These are phyloP conservation scores for Coemansia sp. DNA, from an alignment of 192 early-diverging fungal species.

Conservation along the genomic window DNA sequence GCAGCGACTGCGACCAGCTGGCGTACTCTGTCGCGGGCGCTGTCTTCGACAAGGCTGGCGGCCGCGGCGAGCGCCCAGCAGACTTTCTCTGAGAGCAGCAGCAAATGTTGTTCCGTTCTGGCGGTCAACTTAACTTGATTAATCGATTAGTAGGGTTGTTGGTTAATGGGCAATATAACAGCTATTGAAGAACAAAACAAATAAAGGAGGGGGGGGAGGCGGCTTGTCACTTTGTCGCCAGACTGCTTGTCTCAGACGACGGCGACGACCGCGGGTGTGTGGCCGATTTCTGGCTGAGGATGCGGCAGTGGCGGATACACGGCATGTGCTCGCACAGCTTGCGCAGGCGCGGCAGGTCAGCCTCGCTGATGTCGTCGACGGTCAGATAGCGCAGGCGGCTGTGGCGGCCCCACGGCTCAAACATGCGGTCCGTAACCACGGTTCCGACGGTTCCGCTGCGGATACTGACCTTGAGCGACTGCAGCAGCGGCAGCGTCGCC, in stretches of 20 bases:
- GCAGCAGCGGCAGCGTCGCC: conserved; percentile 39
- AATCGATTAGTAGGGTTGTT: too few species aligned
- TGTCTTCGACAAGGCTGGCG: conserved; percentile 92
- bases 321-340: conserved; percentile 54
- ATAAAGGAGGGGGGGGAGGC: too few species aligned
- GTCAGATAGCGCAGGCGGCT: conserved; percentile 40
- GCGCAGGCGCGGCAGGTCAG: conserved; percentile 41
- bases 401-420: conserved; percentile 56
- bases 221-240: background rate
- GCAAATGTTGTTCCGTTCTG: too few species aligned
- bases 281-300: conserved; percentile 26
- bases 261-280: conserved; percentile 5
- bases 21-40: conserved; percentile 83
- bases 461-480: conserved; percentile 46
- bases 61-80: conserved; percentile 79
- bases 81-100: conserved; percentile 37
- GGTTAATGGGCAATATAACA: too few species aligned
- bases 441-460: conserved; percentile 41
- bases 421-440: conserved; percentile 42
- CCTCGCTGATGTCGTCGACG: conserved; percentile 51
- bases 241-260: conserved; percentile 16
- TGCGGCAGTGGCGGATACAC: conserved; percentile 47
- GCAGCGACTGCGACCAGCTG: conserved; percentile 84
- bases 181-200: too few species aligned
- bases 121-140: too few species aligned